Conservation (phyloP, 1,284 basidiomycete species). For the Rugosomyces carneus region DNA sequence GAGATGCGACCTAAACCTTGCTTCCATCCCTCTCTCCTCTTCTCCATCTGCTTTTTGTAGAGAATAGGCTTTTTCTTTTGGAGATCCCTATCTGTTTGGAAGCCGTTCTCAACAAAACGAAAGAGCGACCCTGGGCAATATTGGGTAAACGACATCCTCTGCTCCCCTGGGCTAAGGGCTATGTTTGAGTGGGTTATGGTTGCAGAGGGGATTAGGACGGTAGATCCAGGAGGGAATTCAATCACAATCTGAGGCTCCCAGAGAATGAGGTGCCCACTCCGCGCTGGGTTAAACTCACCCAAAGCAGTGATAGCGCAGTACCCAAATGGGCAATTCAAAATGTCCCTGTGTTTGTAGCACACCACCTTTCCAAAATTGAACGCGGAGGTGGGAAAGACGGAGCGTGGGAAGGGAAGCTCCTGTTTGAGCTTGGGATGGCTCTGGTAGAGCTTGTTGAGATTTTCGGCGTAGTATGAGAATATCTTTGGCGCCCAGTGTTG, state of each 20-base stretch:
- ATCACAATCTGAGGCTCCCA: neutral
- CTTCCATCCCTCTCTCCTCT: neutral
- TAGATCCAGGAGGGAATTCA: too few species aligned
- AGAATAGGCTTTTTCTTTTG: too few species aligned
- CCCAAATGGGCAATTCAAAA: neutral
- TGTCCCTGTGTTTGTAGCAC: neutral
- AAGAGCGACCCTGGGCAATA: constrained; percentile 1
- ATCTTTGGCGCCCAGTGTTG: neutral
- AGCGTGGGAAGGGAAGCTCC: neutral
- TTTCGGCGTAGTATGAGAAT: neutral
- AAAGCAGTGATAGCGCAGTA: constrained; percentile 1
- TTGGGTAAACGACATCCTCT: neutral
- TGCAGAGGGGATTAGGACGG: neutral
- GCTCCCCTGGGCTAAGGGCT: neutral
- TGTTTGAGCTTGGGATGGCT: neutral
- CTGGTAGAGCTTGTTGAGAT: neutral
- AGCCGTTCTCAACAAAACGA: neutral
- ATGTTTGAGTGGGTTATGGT: neutral
- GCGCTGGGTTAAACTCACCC: neutral
- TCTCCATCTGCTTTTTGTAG: neutral
- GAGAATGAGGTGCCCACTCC: constrained; percentile 2
- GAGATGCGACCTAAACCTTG: neutral
- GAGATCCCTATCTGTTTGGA: neutral
- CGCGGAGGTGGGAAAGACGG: neutral
- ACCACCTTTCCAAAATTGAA: neutral